A percentile compares a stretch with the other conserved stretches of the same genome.
phyloP scores from a whole-genome alignment of 2,329 filamentous ascomycete species.

The Cladophialophora yegresii region DNA sequence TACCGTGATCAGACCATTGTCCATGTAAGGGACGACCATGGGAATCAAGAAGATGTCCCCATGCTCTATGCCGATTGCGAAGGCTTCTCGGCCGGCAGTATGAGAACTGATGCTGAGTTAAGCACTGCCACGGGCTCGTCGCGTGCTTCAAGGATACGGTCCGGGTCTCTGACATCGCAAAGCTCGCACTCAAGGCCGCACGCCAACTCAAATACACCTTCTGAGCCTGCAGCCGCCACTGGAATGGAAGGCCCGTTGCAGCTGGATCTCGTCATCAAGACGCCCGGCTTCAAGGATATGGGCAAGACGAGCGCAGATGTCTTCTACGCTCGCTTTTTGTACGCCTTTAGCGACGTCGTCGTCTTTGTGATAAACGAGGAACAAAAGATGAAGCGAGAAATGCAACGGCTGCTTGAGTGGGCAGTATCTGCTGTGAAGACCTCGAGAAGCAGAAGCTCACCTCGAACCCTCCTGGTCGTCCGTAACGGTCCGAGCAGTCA shows the following conservation, averaged over 20 bases:
- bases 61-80: slow-evolving; percentile 10
- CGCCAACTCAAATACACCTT: background rate
- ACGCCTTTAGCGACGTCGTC: slow-evolving; percentile 8
- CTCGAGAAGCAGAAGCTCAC: slow-evolving; percentile 5
- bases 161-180: background rate
- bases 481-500: slow-evolving; percentile 1
- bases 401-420: slow-evolving; percentile 13
- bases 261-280: slow-evolving; percentile 13
- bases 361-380: slow-evolving; percentile 8
- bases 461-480: slow-evolving; percentile 7
- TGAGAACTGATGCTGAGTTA: slow-evolving; percentile 3
- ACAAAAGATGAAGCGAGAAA: slow-evolving; percentile 11
- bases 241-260: slow-evolving; percentile 4
- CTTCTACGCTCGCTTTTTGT: slow-evolving; percentile 9
- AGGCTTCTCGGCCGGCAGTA: slow-evolving; percentile 7
- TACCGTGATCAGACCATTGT: slow-evolving; percentile 5
- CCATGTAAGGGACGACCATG: slow-evolving; percentile 8
- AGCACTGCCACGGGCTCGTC: background rate
- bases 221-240: background rate
- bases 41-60: slow-evolving; percentile 1
- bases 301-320: slow-evolving; percentile 10
- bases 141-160: background rate
- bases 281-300: slow-evolving; percentile 8
- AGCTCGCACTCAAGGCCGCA: background rate
- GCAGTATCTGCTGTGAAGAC: slow-evolving; percentile 7